Base-by-base conservation (phyloP, 2,329 filamentous ascomycete genomes). In the Colletotrichum godetiae region DNA sequence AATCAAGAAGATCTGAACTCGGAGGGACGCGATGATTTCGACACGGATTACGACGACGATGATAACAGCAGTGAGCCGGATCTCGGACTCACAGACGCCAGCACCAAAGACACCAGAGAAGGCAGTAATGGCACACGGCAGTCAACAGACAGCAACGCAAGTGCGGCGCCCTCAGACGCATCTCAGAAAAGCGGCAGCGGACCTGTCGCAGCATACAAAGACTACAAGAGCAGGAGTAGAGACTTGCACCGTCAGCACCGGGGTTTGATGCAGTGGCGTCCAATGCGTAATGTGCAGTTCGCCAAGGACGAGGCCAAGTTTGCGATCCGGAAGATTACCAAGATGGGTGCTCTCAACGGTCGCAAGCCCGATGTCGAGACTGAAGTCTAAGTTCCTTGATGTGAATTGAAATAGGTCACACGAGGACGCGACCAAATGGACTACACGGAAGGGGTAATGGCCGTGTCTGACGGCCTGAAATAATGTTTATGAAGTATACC, bases 191-290 rank as follows among this genome's bases (percentile, higher is more conserved):
- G 83, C 78, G 90, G 90, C 75, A 88, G 84, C 77, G 90, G 90
- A 75, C 90, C 90, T 0, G 82, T 90, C 73, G 86, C 86, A 76
- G 85, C 88, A 76, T 86, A 88, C 79, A 91, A 91, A 80, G 88
- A 92, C 27, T 91, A 93, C 80, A 91, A 91, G 77, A 86, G 87
- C 69, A 88, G 91, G 75, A 94, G 92, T 79, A 91, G 93, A 75
- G 91, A 93, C 58, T 87, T 98, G 80, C 93, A 95, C 81, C 90
- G 95, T 0, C 95, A 95, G 84, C 95, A 98, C 77, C 89, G 95
- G 12, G 96, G 96, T 0, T 79, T 98, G 80, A 97, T 98, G 94
- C 96, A 98, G 82, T 98, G 95, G 95, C 94, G 92, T 79, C 95
- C 96, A 0, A 93, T 95, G 80, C 88, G 96, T 53, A 98, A 98